phyloP scores from a whole-genome alignment of 2,329 filamentous ascomycete genomes.

The Metarhizium humberi region DNA sequence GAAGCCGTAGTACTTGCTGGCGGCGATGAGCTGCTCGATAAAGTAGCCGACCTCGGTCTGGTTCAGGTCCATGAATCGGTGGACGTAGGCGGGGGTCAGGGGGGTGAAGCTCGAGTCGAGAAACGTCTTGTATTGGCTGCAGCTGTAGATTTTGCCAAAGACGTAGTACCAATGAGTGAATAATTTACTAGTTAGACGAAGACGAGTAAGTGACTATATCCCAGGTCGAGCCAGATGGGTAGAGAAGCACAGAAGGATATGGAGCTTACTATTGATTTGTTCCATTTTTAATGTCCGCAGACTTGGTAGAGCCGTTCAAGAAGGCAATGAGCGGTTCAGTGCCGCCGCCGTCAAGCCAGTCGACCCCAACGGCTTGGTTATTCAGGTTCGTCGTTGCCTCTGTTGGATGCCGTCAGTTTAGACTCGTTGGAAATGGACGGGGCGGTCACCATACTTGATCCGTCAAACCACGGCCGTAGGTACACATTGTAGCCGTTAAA shows the following conservation, averaged over 20 bases:
- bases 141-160: slow-evolving; percentile 19
- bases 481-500: slow-evolving; percentile 14
- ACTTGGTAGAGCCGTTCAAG: slow-evolving; percentile 13
- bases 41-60: slow-evolving; percentile 19
- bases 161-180: slow-evolving; percentile 20
- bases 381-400: slow-evolving; percentile 19
- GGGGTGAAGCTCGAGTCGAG: slow-evolving; percentile 8
- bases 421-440: too few relatives aligned
- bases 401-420: not conserved
- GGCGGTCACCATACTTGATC: slow-evolving; percentile 12
- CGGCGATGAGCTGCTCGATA: slow-evolving; percentile 18
- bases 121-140: slow-evolving; percentile 11
- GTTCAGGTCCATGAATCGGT: slow-evolving; percentile 24
- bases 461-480: slow-evolving; percentile 22
- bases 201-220: too few relatives aligned
- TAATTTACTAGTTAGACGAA: slow-evolving; percentile 12
- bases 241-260: not conserved
- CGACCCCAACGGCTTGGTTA: slow-evolving; percentile 13
- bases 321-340: slow-evolving; percentile 14
- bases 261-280: slow-evolving; percentile 20
- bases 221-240: too few relatives aligned
- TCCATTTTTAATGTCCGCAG: slow-evolving; percentile 11
- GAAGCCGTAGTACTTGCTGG: slow-evolving; percentile 18
- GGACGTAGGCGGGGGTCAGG: slow-evolving; percentile 19
- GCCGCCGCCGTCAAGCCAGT: slow-evolving; percentile 22